Conservation (phyloP, 2,329 filamentous ascomycete species). For the Exophiala spinifera region DNA sequence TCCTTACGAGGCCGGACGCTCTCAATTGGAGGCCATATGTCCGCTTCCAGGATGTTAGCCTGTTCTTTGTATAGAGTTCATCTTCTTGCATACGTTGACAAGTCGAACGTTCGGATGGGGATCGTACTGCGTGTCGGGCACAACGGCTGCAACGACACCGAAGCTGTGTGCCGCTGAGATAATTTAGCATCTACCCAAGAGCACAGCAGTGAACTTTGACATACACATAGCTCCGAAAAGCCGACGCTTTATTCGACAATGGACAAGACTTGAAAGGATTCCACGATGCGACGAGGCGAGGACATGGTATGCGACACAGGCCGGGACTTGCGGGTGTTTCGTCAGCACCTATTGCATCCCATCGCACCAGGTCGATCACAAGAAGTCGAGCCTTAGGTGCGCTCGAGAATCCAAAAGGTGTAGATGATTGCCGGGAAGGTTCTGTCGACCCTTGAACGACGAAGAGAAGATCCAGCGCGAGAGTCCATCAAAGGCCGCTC, state of each 20-base stretch:
- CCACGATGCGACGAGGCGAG: constrained; percentile 5
- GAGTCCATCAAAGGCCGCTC: neutral
- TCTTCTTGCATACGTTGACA: constrained; percentile 35
- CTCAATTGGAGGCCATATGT: constrained; percentile 34
- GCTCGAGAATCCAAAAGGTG: too few relatives aligned
- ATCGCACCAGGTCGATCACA: neutral
- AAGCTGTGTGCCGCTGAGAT: constrained; percentile 24
- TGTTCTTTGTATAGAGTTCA: neutral
- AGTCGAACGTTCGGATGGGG: constrained; percentile 33
- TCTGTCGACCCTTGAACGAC: neutral
- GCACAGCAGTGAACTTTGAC: constrained; percentile 2
- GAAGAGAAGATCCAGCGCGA: neutral
- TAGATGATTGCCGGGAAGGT: too few relatives aligned
- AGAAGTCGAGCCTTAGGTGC: too few relatives aligned
- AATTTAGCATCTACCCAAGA: constrained; percentile 5
- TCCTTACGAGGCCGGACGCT: constrained; percentile 62
- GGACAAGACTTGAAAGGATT: neutral
- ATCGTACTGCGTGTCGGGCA: constrained; percentile 26
- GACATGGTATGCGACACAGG: constrained; percentile 12
- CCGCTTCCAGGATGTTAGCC: constrained; percentile 13
- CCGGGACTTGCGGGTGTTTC: neutral
- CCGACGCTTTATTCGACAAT: neutral
- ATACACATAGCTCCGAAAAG: constrained; percentile 14
- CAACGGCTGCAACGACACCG: constrained; percentile 24
- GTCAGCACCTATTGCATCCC: neutral